A percentile compares a stretch with the other conserved stretches of the same genome.
Evolutionary conservation across 202 grass and related monocot genomes (phyloP).

Genomic region (Sporobolus alterniflorus): DNA sequence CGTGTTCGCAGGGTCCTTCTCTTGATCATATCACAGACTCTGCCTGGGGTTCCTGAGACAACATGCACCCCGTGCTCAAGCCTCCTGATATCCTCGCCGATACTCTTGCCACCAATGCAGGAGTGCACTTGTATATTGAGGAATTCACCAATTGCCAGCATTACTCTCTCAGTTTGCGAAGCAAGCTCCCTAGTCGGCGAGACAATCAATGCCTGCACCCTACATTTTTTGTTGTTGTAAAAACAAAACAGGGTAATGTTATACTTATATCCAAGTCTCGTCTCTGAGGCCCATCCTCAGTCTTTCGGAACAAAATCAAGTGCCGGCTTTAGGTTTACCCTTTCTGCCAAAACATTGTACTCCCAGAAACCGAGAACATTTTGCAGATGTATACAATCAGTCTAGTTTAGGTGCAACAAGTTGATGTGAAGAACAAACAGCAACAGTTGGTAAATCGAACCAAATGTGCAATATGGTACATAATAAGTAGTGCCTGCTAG

Average conservation of each 20-base stretch:
- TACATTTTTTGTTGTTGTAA: no score
- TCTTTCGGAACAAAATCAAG: not conserved
- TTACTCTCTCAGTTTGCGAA: conserved; percentile 76
- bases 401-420: not conserved
- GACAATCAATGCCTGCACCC: conserved; percentile 80
- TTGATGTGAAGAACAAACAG: not conserved
- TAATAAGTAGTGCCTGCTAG: no score
- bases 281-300: not conserved
- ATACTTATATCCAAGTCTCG: not conserved
- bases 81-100: conserved; percentile 84
- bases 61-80: conserved; percentile 82
- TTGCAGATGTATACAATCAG: not conserved
- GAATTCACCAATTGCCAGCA: conserved; percentile 62
- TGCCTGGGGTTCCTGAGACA: conserved; percentile 85
- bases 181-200: conserved; percentile 91
- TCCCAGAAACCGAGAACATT: not conserved
- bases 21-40: conserved; percentile 93
- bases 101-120: conserved; percentile 82
- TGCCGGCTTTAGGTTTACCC: not conserved
- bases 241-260: not conserved
- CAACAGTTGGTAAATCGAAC: not conserved
- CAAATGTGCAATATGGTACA: not conserved
- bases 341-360: not conserved
- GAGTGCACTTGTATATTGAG: conserved; percentile 81
- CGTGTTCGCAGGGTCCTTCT: conserved; percentile 86